Evolutionary conservation across 306 rosid species (phyloP).

Genomic region (Cucumis hystrix): DNA sequence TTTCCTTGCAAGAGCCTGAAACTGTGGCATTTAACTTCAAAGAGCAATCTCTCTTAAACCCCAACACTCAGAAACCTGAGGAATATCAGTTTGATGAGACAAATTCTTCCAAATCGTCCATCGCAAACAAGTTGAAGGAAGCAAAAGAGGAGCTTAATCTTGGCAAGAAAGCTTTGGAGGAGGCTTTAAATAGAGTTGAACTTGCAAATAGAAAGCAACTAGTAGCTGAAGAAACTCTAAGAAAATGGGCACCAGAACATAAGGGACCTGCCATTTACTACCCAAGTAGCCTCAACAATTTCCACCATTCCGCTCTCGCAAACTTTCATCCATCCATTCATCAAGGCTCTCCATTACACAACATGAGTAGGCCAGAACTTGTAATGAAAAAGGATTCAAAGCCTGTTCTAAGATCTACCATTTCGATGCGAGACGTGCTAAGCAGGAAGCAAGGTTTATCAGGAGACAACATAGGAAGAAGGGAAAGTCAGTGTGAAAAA

Average conservation of each 20-base stretch:
- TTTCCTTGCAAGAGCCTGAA: conserved; percentile 42
- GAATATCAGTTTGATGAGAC: conserved; percentile 41
- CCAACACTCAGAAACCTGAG: conserved; percentile 19
- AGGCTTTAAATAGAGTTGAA: conserved; percentile 73
- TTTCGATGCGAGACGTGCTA: conserved; percentile 86
- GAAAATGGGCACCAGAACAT: conserved; percentile 51
- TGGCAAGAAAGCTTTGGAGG: conserved; percentile 55
- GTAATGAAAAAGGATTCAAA: conserved; percentile 21
- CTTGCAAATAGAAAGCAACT: conserved; percentile 60
- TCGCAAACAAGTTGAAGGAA: conserved; percentile 58
- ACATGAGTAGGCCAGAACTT: conserved; percentile 15
- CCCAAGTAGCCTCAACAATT: conserved; percentile 22
- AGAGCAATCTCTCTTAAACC: conserved; percentile 23
- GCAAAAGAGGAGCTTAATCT: conserved; percentile 62
- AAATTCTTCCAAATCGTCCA: conserved; percentile 32
- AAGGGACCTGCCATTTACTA: conserved; percentile 24
- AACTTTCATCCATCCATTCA: conserved; percentile 25
- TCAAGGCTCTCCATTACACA: conserved; percentile 21
- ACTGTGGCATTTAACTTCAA: conserved; percentile 28
- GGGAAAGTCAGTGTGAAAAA: conserved; percentile 29
- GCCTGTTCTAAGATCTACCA: conserved; percentile 39
- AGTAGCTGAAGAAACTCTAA: conserved; percentile 59
- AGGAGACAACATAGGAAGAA: conserved; percentile 25
- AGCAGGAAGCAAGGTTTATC: conserved; percentile 57
- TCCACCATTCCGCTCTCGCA: conserved; percentile 19